These are phyloP conservation scores for Leishmania turanica DNA, from an alignment of 208 protist species.

Conservation along the genomic window DNA sequence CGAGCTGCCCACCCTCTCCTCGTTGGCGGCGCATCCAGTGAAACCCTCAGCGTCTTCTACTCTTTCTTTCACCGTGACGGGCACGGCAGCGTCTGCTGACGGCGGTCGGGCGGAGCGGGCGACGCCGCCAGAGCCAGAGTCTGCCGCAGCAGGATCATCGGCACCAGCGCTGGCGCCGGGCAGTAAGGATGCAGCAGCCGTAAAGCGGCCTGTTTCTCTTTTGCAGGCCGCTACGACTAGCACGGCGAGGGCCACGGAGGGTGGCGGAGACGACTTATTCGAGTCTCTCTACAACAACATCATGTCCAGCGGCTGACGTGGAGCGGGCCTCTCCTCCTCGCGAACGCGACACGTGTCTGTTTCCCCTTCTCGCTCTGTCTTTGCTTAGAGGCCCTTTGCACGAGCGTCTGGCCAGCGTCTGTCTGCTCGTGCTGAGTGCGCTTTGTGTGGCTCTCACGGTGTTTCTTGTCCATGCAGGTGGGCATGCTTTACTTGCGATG, in stretches of 20 bases:
- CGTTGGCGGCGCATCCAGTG: neutral
- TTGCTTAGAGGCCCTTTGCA: neutral
- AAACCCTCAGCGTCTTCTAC: neutral
- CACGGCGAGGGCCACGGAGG: neutral
- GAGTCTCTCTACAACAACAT: constrained; percentile 60
- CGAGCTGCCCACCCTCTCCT: neutral
- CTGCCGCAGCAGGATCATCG: neutral
- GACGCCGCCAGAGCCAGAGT: neutral
- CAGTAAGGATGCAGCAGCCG: neutral
- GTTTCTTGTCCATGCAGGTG: neutral
- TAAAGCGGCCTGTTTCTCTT: neutral
- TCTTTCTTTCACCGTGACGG: neutral
- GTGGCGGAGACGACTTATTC: constrained; percentile 41
- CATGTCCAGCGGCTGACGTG: constrained; percentile 34
- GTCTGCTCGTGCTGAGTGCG: neutral
- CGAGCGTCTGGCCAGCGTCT: neutral
- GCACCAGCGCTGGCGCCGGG: neutral
- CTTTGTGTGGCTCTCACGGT: neutral
- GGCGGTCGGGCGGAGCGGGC: neutral
- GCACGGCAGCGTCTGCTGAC: neutral
- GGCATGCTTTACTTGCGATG: neutral
- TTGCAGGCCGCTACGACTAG: neutral
- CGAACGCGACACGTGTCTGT: neutral
- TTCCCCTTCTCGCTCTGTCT: neutral
- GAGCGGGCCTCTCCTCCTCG: neutral